Evolutionary conservation across 2,329 filamentous ascomycete species (phyloP).

Genomic region (Aureobasidium sp.): DNA sequence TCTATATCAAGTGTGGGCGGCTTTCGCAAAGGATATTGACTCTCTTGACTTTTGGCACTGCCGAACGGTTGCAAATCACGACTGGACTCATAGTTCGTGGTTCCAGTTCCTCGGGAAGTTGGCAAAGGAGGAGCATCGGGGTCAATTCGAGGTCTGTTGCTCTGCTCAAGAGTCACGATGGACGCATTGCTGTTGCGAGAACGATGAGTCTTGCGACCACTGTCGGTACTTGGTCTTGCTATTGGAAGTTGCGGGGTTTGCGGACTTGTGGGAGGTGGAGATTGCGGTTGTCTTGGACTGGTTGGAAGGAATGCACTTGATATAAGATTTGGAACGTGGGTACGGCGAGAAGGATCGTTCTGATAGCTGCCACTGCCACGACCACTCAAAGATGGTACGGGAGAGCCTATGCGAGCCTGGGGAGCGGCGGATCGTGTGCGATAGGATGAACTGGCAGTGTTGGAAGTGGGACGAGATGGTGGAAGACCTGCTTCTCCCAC

Average conservation of each 20-base stretch:
- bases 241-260: conserved; percentile 24
- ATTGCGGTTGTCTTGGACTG: conserved; percentile 60
- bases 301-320: conserved; percentile 95
- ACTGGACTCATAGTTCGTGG: conserved; percentile 31
- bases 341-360: conserved; percentile 45
- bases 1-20: conserved; percentile 6
- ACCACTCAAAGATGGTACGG: conserved; percentile 5
- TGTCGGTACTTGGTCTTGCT: conserved; percentile 17
- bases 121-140: conserved; percentile 44
- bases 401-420: conserved; percentile 17
- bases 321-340: conserved; percentile 81
- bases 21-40: conserved; percentile 33
- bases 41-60: conserved; percentile 14
- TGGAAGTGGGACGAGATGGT: conserved; percentile 37
- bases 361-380: conserved; percentile 15
- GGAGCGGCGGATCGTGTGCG: conserved; percentile 1
- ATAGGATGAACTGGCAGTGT: conserved; percentile 23
- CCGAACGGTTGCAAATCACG: not conserved
- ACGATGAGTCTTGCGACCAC: conserved; percentile 33
- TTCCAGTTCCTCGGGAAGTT: conserved; percentile 69
- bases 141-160: conserved; percentile 29
- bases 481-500: conserved; percentile 40
- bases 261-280: conserved; percentile 18
- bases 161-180: conserved; percentile 36
- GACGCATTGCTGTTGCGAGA: conserved; percentile 53